phyloP scores from a whole-genome alignment of 2,329 filamentous ascomycete genomes.

The Arachnomyces sp. region DNA sequence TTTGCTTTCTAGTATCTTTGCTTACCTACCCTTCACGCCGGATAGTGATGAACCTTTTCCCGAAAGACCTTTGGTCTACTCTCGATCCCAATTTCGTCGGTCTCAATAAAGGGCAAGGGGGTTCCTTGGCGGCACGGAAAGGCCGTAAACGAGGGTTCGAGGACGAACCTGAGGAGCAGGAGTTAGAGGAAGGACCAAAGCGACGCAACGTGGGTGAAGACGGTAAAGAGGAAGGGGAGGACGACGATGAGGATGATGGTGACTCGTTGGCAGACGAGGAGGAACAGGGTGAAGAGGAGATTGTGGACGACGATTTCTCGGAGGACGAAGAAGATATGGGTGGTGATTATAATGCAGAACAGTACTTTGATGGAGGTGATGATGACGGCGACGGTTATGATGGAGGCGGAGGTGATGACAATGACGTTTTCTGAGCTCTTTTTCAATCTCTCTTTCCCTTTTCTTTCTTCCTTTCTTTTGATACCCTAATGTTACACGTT shows the following conservation, averaged over 20 bases:
- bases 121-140: conserved; percentile 3
- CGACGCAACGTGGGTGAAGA: conserved; percentile 26
- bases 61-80: conserved; percentile 49
- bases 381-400: conserved; percentile 49
- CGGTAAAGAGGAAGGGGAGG: conserved; percentile 24
- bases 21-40: not conserved
- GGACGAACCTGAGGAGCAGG: conserved; percentile 37
- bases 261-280: conserved; percentile 37
- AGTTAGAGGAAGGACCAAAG: conserved; percentile 20
- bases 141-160: conserved; percentile 34
- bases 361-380: conserved; percentile 57
- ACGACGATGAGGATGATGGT: conserved; percentile 35
- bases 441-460: conserved; percentile 22
- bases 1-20: not conserved
- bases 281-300: conserved; percentile 44
- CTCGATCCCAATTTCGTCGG: conserved; percentile 39
- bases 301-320: conserved; percentile 53
- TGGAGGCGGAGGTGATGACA: conserved; percentile 47
- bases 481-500: conserved; percentile 9
- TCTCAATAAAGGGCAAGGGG: conserved; percentile 15
- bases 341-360: conserved; percentile 57
- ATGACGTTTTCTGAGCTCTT: conserved; percentile 31
- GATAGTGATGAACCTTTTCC: conserved; percentile 52
- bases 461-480: conserved; percentile 8
- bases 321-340: conserved; percentile 53